Evolutionary conservation across 2,329 filamentous ascomycete genomes (phyloP), one percentile per base, ranked within the genome.

Genomic region (Ophiostoma sp.): DNA sequence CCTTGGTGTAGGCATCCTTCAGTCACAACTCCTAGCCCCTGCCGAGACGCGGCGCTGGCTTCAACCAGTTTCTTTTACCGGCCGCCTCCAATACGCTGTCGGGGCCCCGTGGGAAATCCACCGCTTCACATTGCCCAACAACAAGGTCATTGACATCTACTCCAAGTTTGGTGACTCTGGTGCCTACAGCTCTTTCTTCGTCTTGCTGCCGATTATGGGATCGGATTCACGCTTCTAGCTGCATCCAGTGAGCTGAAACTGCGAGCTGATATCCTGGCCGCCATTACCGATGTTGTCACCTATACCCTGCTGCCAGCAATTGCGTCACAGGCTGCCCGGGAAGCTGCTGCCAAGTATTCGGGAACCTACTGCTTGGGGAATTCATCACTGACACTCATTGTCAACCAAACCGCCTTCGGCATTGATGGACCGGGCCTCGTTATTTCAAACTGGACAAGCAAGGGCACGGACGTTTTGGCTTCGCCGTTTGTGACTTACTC

Each of bases 61-160:
- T 8, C 18, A 55, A 27, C 49, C 49, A 27, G 49, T 55, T 11
- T 55, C 49, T 2, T 55, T 55, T 18, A 55, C 49, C 5, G 49
- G 49, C 14, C 49, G 49, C 27, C 49, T 55, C 4, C 49, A 55
- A 9, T 55, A 55, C 18, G 49, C 77, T 40, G 75, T 83, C 44
- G 82, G 81, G 7, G 76, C 76, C 5, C 80, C 81, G 0, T 84
- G 81, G 81, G 81, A 83, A 72, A 83, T 83, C 64, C 74, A 78
- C 38, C 78, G 79, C 42, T 72, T 74, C 42, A 73, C 78, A 66
- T 78, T 78, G 5, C 70, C 74, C 0, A 78, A 79, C 69, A 75
- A 77, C 40, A 78, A 80, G 3, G 71, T 80, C 0, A 73, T 83
- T 14, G 81, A 84, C 40, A 66, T 84, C 2, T 83, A 82, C 73